Base-by-base conservation (phyloP, 306 rosid species). In the Mucuna pruriens region DNA sequence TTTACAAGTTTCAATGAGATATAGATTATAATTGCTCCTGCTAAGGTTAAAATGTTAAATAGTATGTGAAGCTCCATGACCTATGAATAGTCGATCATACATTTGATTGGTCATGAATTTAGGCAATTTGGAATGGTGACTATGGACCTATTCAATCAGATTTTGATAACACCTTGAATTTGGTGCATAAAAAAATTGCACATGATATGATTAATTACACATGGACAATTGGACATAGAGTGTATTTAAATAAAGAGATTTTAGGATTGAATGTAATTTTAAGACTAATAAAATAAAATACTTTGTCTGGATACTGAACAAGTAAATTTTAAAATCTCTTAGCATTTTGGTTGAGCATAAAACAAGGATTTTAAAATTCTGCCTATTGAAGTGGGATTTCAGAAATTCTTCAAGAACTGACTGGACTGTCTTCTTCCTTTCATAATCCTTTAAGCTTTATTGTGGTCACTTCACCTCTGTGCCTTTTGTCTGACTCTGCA, bases 1-100 rank as follows among this genome's bases (percentile, higher is more conserved):
- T 55, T 69, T 74, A 16, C 23, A 65, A 33, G 52, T 61, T 44
- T 69, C 16, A 10, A n/a, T 48, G 57, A 46, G 55, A 70, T 48
- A 38, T 19, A 48, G 20, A 23, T 23, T 51, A 48, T 36, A 46
- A 5, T 68, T 67, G 3, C 13, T 9, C 51, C 72, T 62, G 11
- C 62, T 60, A n/a, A 71, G 45, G 71, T 77, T 42, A 63, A 63
- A n/a, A 71, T 36, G 71, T 77, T 42, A 63, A 63, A 42, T 52
- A 42, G 36, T 23, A 52, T 40, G n/a, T 51, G 38, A 40, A 49
- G 44, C 79, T 52, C 10, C 20, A 22, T 77, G 71, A 15, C n/a
- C 33, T 51, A 19, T 49, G 61, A 39, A 51, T 61, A 77, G 44
- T 38, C 51, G 40, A 48, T 77, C 72, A 83, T 48, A 45, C 2